phyloP scores from a whole-genome alignment of 345 rosid species.

The Garcia nutans region DNA sequence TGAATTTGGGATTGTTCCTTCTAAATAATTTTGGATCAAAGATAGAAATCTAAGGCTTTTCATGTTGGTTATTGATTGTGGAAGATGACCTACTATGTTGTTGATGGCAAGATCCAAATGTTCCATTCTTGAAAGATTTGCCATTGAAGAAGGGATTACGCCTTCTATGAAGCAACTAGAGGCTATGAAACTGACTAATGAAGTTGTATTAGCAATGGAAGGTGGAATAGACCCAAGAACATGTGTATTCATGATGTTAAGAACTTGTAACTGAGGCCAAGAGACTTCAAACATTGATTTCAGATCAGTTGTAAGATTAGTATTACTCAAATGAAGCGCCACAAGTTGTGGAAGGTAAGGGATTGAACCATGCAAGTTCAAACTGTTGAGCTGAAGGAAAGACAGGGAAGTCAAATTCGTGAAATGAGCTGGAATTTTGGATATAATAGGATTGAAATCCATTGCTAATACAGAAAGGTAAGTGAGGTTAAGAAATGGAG shows the following conservation, averaged over 20 bases:
- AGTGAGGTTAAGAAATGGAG: constrained; percentile 25
- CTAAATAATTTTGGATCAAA: constrained; percentile 12
- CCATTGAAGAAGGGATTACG: constrained; percentile 17
- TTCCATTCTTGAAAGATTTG: constrained; percentile 16
- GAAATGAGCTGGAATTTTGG: constrained; percentile 23
- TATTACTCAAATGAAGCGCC: constrained; percentile 4
- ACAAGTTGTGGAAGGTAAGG: constrained; percentile 25
- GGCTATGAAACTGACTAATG: constrained; percentile 14
- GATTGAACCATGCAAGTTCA: constrained; percentile 17
- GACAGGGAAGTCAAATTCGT: constrained; percentile 24
- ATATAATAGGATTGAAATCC: constrained; percentile 23
- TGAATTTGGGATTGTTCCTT: constrained; percentile 21
- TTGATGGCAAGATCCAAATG: neutral
- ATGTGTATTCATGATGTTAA: constrained; percentile 15
- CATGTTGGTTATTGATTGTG: constrained; percentile 22
- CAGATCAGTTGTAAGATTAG: constrained; percentile 12
- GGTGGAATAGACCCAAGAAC: constrained; percentile 24
- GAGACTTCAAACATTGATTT: constrained; percentile 20
- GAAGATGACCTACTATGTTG: constrained; percentile 8
- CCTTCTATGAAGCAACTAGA: constrained; percentile 22
- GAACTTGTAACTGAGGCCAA: constrained; percentile 17
- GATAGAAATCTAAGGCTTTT: constrained; percentile 15
- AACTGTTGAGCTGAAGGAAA: constrained; percentile 13
- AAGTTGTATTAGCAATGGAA: constrained; percentile 20
- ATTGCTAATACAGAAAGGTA: constrained; percentile 3